A percentile compares a stretch with the other conserved stretches of the same genome.
These are phyloP conservation scores for Phyllosticta paracitricarpa DNA, from an alignment of 2,329 filamentous ascomycete genomes.

Conservation along the genomic window DNA sequence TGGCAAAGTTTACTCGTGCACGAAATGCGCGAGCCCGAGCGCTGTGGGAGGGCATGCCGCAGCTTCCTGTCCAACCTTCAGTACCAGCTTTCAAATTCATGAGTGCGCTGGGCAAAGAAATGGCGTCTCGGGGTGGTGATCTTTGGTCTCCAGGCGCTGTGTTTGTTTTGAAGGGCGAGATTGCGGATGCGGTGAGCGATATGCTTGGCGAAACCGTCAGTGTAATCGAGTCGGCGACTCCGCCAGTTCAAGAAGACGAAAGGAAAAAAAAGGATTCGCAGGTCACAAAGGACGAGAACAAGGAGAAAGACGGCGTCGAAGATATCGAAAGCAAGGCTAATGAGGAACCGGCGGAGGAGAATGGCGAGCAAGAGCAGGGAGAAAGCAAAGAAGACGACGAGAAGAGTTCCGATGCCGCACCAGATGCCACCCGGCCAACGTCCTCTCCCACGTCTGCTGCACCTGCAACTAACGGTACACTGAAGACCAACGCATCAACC, in stretches of 20 bases:
- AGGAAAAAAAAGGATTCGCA: neutral
- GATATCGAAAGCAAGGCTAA: conserved; percentile 10
- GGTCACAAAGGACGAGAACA: neutral
- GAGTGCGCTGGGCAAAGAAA: conserved; percentile 51
- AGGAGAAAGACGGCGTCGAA: neutral
- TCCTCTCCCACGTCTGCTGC: neutral
- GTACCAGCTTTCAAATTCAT: conserved; percentile 64
- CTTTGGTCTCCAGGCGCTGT: conserved; percentile 70
- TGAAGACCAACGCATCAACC: neutral
- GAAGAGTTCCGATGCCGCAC: neutral
- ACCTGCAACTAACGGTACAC: neutral
- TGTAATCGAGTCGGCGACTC: neutral
- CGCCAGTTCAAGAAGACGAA: conserved; percentile 12
- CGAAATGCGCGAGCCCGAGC: conserved; percentile 49
- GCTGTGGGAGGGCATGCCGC: conserved; percentile 72
- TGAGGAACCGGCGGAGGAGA: conserved; percentile 9
- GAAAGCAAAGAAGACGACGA: neutral
- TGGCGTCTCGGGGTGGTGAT: conserved; percentile 64
- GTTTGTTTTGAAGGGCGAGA: conserved; percentile 47
- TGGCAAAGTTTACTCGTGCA: conserved; percentile 34
- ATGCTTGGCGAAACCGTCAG: conserved; percentile 28
- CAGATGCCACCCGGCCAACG: neutral
- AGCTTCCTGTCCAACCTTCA: conserved; percentile 69
- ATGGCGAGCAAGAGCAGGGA: conserved; percentile 11
- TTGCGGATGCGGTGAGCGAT: conserved; percentile 40